phyloP scores from a whole-genome alignment of 164 flowering plant genomes.

The Chloranthus sessilifolius region DNA sequence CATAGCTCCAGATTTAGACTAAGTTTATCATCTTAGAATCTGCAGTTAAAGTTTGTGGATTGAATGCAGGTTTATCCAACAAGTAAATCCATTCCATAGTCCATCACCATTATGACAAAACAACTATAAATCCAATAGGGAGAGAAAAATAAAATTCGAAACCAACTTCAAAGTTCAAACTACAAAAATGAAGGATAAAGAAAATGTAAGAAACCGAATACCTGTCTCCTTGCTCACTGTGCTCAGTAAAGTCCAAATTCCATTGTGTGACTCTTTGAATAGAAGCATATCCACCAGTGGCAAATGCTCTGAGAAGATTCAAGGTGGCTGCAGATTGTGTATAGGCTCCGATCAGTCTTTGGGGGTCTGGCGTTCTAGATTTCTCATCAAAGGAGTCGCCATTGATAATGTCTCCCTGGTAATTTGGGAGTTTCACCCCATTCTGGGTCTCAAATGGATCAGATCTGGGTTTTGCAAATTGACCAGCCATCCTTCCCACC shows the following conservation, averaged over 20 bases:
- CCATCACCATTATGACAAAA: neutral
- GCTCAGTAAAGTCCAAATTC: slow-evolving; percentile 41
- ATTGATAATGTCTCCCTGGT: slow-evolving; percentile 46
- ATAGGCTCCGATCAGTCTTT: slow-evolving; percentile 42
- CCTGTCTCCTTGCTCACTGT: slow-evolving; percentile 52
- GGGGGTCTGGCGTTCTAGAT: slow-evolving; percentile 47
- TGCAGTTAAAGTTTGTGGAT: no score
- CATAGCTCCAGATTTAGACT: no score
- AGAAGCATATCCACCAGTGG: slow-evolving; percentile 53
- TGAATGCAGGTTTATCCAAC: no score
- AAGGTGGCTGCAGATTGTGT: slow-evolving; percentile 45
- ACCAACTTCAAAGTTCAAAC: neutral
- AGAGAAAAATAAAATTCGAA: neutral
- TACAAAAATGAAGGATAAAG: neutral
- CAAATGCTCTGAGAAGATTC: slow-evolving; percentile 50
- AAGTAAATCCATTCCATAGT: no score
- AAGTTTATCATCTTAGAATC: no score
- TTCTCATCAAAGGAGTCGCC: slow-evolving; percentile 39
- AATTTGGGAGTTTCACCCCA: slow-evolving; percentile 47
- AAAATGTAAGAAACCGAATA: slow-evolving; percentile 3
- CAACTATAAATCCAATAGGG: neutral
- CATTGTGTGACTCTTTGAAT: slow-evolving; percentile 46
- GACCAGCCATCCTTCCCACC: slow-evolving; percentile 61
- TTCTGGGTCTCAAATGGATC: slow-evolving; percentile 38
- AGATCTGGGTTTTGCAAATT: slow-evolving; percentile 54